phyloP scores from a whole-genome alignment of 2,329 filamentous ascomycete genomes.

The Decorospora gaudefroyi region DNA sequence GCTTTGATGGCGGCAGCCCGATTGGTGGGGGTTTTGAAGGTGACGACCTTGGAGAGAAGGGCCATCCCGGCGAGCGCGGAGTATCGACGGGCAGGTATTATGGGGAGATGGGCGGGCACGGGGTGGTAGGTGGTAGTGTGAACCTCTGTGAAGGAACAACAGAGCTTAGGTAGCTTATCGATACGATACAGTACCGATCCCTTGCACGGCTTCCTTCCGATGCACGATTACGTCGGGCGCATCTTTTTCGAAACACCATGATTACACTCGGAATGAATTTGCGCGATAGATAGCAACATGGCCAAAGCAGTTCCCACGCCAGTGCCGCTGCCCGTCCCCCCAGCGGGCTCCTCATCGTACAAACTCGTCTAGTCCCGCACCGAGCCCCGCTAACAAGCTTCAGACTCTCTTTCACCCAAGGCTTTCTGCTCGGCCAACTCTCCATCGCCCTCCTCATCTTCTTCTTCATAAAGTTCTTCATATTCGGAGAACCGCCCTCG shows the following conservation, averaged over 20 bases:
- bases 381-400: constrained; percentile 28
- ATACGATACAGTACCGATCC: constrained; percentile 6
- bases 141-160: background rate
- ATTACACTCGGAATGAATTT: constrained; percentile 12
- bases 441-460: constrained; percentile 89
- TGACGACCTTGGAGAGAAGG: constrained; percentile 18
- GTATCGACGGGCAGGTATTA: background rate
- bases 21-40: constrained; percentile 20
- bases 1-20: constrained; percentile 28
- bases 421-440: constrained; percentile 88
- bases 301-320: constrained; percentile 21
- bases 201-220: constrained; percentile 11
- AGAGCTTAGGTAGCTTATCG: constrained; percentile 15
- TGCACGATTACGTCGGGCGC: constrained; percentile 11
- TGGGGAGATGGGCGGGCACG: constrained; percentile 7
- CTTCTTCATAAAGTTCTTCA: constrained; percentile 99
- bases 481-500: constrained; percentile 91
- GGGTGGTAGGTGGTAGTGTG: constrained; percentile 4
- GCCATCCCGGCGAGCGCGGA: constrained; percentile 17
- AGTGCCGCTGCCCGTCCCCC: constrained; percentile 22
- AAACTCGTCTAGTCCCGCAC: background rate
- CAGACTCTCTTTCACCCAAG: constrained; percentile 89
- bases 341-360: constrained; percentile 26
- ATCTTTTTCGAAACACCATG: background rate
- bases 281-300: constrained; percentile 20